Evolutionary conservation across 352 stramenopile genomes (phyloP).

Genomic region (Globisporangium emineosum): DNA sequence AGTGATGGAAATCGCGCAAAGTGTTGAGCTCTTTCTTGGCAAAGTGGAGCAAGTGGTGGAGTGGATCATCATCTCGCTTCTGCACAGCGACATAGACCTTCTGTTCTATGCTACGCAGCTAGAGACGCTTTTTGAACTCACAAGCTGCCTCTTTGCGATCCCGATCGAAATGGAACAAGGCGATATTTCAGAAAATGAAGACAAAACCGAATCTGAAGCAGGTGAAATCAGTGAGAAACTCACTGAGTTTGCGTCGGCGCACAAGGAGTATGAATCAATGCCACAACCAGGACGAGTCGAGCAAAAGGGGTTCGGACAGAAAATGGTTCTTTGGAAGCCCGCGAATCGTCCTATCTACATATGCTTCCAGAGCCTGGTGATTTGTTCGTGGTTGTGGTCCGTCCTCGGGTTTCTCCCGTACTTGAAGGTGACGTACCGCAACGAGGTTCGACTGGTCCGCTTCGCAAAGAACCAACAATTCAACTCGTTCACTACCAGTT

Average conservation of each 20-base stretch:
- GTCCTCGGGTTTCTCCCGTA: constrained; percentile 26
- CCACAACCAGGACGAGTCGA: not conserved
- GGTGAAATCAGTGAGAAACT: not conserved
- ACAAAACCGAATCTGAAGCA: not conserved
- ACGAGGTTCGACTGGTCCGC: constrained; percentile 6
- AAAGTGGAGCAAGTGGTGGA: constrained; percentile 18
- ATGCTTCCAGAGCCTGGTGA: constrained; percentile 12
- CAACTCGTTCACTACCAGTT: not conserved
- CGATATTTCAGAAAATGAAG: not conserved
- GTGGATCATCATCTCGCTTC: constrained; percentile 26
- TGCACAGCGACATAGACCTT: constrained; percentile 29
- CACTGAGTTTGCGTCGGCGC: not conserved
- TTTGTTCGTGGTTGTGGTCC: constrained; percentile 29
- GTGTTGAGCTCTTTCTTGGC: constrained; percentile 6
- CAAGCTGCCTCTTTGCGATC: constrained; percentile 12
- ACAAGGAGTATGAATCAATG: not conserved
- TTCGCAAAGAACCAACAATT: constrained; percentile 10
- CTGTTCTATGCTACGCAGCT: constrained; percentile 28
- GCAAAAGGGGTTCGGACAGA: not conserved
- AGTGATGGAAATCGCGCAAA: not conserved
- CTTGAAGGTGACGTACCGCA: constrained; percentile 12
- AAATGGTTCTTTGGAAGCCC: not conserved
- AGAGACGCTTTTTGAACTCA: constrained; percentile 14
- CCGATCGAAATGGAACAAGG: constrained; percentile 3
- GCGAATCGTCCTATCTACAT: not conserved